Evolutionary conservation across 2,329 filamentous ascomycete genomes (phyloP), one percentile per base, ranked within the genome.

Genomic region (Sclerotinia spermophila): DNA sequence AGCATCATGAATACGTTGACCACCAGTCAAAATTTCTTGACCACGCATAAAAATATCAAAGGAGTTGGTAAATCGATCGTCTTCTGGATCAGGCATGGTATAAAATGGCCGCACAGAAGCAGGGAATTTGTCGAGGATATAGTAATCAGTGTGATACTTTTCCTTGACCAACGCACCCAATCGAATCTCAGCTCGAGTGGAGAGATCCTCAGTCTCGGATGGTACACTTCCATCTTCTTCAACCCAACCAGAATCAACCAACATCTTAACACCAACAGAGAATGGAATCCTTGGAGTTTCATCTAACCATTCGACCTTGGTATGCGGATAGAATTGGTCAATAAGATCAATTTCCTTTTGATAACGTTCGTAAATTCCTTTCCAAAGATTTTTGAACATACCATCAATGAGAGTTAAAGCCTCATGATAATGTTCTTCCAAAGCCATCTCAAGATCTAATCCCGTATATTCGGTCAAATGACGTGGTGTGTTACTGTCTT

Each of bases 391-490:
- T 83, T 97, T 97, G 80, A 97, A 89, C 72, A 92, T 90, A 21
- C 86, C 85, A 78, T 97, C 94, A 61, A 97, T 87, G 15, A 92
- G 85, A 51, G 89, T 84, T 44, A 97, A 86, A 66, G 94, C 92
- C 81, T 97, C 94, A 77, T 97, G 91, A 79, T 97, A 97, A 80
- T 96, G 90, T 76, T 92, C 89, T 65, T 94, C 90, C 73, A 97
- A 93, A 4, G 90, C 87, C 95, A 97, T 97, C 79, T 97, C 94
- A 27, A 97, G 81, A 85, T 97, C 94, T 42, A 97, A 84, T 69
- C 94, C 94, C 6, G 94, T 97, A 79, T 96, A 97, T 80, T 97
- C 94, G 0, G 94, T 97, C 84, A 97, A 84, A 80, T 97, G 94
- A 51, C 94, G 90, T 78, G 97, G 94, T 0, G 94, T 97, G 81